Evolutionary conservation across 192 early-diverging fungal species (phyloP).

Genomic region (Umbelopsis ramanniana): DNA sequence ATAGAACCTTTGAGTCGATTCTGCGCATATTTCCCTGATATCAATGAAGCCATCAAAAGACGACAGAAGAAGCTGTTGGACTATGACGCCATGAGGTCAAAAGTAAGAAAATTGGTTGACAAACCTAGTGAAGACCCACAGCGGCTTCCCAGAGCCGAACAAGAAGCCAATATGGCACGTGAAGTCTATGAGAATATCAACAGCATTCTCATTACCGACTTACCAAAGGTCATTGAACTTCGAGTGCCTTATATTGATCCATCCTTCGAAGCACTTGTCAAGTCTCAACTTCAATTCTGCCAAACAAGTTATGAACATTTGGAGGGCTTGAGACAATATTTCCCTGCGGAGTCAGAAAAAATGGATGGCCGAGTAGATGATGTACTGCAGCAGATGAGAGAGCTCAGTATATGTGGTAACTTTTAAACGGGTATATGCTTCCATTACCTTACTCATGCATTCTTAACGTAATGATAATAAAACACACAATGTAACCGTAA

Average conservation of each 20-base stretch:
- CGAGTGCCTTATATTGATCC: constrained; percentile 93
- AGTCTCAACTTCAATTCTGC: constrained; percentile 91
- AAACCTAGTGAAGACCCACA: constrained; percentile 76
- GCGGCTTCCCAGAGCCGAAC: constrained; percentile 75
- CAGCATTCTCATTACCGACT: constrained; percentile 76
- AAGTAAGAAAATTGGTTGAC: constrained; percentile 81
- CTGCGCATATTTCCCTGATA: constrained; percentile 87
- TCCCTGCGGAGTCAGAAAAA: constrained; percentile 63
- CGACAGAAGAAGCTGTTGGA: constrained; percentile 89
- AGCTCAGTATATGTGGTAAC: constrained; percentile 88
- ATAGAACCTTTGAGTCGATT: constrained; percentile 89
- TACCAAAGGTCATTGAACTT: constrained; percentile 89
- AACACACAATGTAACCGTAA: no score
- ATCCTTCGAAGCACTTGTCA: constrained; percentile 94
- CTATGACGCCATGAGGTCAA: constrained; percentile 77
- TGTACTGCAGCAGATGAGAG: constrained; percentile 88
- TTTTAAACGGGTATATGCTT: constrained; percentile 33
- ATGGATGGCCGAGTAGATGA: constrained; percentile 77
- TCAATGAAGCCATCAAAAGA: constrained; percentile 91
- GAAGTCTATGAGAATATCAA: constrained; percentile 86
- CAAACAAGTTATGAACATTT: constrained; percentile 80
- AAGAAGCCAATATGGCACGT: constrained; percentile 73
- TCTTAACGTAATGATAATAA: no score
- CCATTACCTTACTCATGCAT: no score
- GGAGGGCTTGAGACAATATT: constrained; percentile 61